Evolutionary conservation across 1,284 basidiomycete species (phyloP).

Genomic region (Naganishia sp.): DNA sequence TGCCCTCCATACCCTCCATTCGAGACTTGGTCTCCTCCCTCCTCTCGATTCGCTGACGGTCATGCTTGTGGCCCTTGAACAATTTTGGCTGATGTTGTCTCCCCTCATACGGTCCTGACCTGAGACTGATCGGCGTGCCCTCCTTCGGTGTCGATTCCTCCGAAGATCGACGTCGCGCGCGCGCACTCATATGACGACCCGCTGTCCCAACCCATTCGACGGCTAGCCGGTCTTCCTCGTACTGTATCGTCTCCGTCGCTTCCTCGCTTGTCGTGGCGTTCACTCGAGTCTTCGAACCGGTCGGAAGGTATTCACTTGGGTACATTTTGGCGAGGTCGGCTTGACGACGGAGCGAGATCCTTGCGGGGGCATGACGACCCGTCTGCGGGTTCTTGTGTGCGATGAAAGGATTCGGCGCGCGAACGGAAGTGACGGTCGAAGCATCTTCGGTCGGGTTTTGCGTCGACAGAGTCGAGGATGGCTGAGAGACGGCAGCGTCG

Average conservation of each 20-base stretch:
- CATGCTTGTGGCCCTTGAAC: conserved; percentile 51
- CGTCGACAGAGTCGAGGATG: conserved; percentile 5
- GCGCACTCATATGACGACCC: neutral
- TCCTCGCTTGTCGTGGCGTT: conserved; percentile 24
- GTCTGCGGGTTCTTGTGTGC: conserved; percentile 20
- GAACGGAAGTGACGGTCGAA: neutral
- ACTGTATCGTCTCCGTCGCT: conserved; percentile 30
- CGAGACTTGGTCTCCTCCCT: conserved; percentile 42
- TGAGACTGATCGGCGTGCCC: neutral
- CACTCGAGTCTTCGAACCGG: conserved; percentile 38
- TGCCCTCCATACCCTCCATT: conserved; percentile 49
- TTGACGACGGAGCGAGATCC: conserved; percentile 42
- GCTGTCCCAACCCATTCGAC: conserved; percentile 31
- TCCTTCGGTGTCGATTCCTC: neutral
- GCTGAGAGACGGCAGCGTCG: conserved; percentile 18
- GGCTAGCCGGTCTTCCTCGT: conserved; percentile 37
- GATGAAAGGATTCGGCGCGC: conserved; percentile 47
- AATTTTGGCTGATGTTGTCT: conserved; percentile 36
- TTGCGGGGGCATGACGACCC: conserved; percentile 17
- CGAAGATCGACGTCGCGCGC: neutral
- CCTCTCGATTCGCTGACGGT: conserved; percentile 41
- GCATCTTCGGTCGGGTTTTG: neutral
- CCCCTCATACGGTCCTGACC: conserved; percentile 40
- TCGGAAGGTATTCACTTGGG: conserved; percentile 39
- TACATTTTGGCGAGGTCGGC: conserved; percentile 41